A percentile compares a stretch with the other conserved stretches of the same genome.
Conservation (phyloP, 192 early-diverging fungal species). For the Backusella psychrophila region DNA sequence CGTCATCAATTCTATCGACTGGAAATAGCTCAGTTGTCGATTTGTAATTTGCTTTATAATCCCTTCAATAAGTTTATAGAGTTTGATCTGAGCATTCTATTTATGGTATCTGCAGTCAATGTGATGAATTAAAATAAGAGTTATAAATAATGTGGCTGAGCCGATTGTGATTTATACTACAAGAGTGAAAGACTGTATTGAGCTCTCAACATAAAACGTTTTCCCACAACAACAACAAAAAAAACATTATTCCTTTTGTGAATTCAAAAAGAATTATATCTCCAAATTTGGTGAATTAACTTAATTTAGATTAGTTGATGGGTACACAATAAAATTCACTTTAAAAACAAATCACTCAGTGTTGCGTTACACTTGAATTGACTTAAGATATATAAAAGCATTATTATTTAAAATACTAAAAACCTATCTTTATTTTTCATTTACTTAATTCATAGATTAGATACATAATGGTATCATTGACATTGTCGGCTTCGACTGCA, state of each 20-base stretch:
- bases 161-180: background rate
- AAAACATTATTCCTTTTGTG: background rate
- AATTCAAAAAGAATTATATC: background rate
- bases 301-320: background rate
- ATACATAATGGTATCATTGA: conserved; percentile 1
- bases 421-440: background rate
- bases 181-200: background rate
- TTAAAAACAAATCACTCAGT: background rate
- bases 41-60: background rate
- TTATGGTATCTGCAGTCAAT: background rate
- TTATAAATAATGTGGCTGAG: background rate
- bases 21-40: background rate
- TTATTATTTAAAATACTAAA: background rate
- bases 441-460: background rate
- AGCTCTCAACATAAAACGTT: background rate
- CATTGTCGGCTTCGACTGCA: background rate
- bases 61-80: background rate
- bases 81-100: background rate
- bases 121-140: background rate
- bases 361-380: conserved; percentile 1
- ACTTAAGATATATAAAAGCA: background rate
- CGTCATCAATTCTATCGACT: background rate
- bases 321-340: background rate
- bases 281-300: conserved; percentile 4
- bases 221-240: background rate